These are phyloP conservation scores for Potentilla sterilis DNA, from an alignment of 306 rosid species.

Conservation along the genomic window DNA sequence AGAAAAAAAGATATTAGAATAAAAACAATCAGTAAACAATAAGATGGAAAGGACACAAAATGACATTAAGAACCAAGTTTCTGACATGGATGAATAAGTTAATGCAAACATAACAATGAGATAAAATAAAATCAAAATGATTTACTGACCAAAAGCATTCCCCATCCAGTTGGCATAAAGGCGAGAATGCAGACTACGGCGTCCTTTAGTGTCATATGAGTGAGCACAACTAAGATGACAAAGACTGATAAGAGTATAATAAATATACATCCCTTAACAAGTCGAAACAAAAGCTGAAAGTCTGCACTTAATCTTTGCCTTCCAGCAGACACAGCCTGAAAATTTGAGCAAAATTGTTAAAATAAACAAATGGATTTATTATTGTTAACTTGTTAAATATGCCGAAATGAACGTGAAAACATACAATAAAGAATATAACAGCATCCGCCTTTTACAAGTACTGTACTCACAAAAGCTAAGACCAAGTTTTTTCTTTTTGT, in stretches of 20 bases:
- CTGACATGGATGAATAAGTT: neutral
- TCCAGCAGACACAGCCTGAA: constrained; percentile 76
- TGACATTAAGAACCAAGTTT: neutral
- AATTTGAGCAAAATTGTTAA: constrained; percentile 11
- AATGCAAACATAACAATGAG: neutral
- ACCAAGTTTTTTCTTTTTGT: neutral
- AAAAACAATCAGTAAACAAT: neutral
- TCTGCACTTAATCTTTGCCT: constrained; percentile 82
- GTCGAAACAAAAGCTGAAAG: constrained; percentile 75
- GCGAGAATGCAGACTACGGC: constrained; percentile 74
- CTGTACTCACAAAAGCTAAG: neutral
- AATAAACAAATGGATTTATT: neutral
- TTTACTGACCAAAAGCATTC: constrained; percentile 73
- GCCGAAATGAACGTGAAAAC: neutral
- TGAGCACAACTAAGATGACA: constrained; percentile 59
- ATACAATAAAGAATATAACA: neutral
- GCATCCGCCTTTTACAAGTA: neutral
- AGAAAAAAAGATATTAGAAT: neutral
- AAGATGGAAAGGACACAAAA: constrained; percentile 6
- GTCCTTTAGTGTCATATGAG: constrained; percentile 63
- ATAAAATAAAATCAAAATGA: neutral
- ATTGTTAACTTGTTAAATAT: neutral
- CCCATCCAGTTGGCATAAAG: constrained; percentile 97
- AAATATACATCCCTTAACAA: constrained; percentile 64
- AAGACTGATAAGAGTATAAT: constrained; percentile 52